phyloP scores from a whole-genome alignment of 495 filamentous ascomycete species.

The Aspergillus leporis region DNA sequence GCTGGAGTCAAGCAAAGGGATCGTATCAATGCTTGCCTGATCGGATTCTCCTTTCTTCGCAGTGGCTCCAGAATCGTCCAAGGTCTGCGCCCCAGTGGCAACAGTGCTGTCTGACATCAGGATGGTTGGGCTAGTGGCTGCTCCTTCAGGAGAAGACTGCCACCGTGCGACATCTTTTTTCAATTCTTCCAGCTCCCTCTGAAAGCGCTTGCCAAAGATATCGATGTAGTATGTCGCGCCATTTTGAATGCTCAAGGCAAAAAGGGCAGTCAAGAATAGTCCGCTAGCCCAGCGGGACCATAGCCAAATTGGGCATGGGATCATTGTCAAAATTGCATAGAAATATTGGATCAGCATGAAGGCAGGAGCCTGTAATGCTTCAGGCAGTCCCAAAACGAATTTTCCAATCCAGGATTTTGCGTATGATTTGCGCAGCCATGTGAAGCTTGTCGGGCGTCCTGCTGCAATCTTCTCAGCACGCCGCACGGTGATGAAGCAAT shows the following conservation, averaged over 20 bases:
- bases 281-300: conserved; percentile 82
- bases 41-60: conserved; percentile 20
- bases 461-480: conserved; percentile 93
- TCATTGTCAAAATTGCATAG: conserved; percentile 89
- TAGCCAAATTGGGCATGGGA: conserved; percentile 94
- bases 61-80: conserved; percentile 8
- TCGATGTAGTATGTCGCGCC: conserved; percentile 97
- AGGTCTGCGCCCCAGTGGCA: conserved; percentile 15
- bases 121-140: conserved; percentile 29
- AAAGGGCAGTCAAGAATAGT: conserved; percentile 73
- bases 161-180: conserved; percentile 87
- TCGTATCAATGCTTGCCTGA: conserved; percentile 41
- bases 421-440: conserved; percentile 92
- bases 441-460: conserved; percentile 92
- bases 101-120: conserved; percentile 24
- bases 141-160: conserved; percentile 59
- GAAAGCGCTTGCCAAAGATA: conserved; percentile 92
- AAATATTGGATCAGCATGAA: conserved; percentile 96
- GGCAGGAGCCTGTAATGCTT: conserved; percentile 74
- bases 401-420: conserved; percentile 84
- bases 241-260: conserved; percentile 91
- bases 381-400: conserved; percentile 76
- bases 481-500: conserved; percentile 90
- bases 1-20: conserved; percentile 42
- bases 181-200: conserved; percentile 91